These are phyloP conservation scores for Colletotrichum brevisporum DNA, from an alignment of 2,329 filamentous ascomycete genomes.

Conservation along the genomic window DNA sequence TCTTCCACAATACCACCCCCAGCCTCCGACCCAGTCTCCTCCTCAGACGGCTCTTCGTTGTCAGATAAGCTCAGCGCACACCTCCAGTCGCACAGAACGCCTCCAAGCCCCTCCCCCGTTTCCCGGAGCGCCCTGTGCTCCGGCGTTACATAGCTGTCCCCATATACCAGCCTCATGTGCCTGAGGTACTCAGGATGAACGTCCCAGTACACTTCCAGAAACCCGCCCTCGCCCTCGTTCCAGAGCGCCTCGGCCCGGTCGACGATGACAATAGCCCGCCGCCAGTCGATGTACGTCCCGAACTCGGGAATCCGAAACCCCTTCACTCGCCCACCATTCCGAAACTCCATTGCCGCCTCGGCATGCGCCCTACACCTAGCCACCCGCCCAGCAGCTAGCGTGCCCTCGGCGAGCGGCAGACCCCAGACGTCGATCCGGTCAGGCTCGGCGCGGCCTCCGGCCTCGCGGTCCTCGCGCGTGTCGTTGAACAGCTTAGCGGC, in stretches of 20 bases:
- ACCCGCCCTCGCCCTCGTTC: slow-evolving; percentile 20
- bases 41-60: too few species aligned
- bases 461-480: slow-evolving; percentile 3
- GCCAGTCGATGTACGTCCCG: neutral
- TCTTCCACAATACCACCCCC: too few species aligned
- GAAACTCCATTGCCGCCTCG: neutral
- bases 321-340: neutral
- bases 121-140: too few species aligned
- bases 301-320: neutral
- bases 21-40: too few species aligned
- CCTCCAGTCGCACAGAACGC: too few species aligned
- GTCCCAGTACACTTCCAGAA: slow-evolving; percentile 14
- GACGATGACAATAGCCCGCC: slow-evolving; percentile 25
- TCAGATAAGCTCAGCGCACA: too few species aligned
- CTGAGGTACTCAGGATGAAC: neutral
- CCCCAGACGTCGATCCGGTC: slow-evolving; percentile 29
- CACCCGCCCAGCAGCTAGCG: neutral
- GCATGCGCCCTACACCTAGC: slow-evolving; percentile 15
- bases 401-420: slow-evolving; percentile 10
- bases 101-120: too few species aligned
- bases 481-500: slow-evolving; percentile 8
- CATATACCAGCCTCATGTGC: neutral
- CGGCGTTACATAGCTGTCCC: neutral
- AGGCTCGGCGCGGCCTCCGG: neutral
- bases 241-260: slow-evolving; percentile 16